Evolutionary conservation across 2,329 filamentous ascomycete species (phyloP), one percentile per base, ranked within the genome.

Genomic region (Cryphonectria japonica): DNA sequence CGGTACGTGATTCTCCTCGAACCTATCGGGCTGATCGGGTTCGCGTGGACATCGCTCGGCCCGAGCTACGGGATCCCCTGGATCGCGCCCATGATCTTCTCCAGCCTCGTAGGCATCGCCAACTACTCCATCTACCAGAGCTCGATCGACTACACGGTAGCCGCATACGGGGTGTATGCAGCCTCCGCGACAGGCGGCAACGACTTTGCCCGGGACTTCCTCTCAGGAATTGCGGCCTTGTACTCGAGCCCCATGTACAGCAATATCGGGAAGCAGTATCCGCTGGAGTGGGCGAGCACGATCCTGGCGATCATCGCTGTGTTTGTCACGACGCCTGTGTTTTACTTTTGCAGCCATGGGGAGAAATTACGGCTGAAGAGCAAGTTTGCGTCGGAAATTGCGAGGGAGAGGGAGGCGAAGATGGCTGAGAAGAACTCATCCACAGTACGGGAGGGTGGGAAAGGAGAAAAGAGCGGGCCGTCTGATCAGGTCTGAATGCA

Each of bases 81-180:
- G 89, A 88, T 90, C 46, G 86, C 82, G 0, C 85, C 87, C 0
- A 87, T 91, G 84, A 80, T 91, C 62, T 90, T 89, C 75, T 84
- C 86, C 2, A 80, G 83, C 7, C 80, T 90, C 50, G 87, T 92
- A 52, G 89, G 88, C 37, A 86, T 92, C 64, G 89, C 89, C 54
- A 92, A 92, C 75, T 87, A 85, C 71, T 80, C 82, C 22, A 90
- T 90, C 66, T 91, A 91, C 79, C 89, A 90, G 85, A 86, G 88
- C 9, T 90, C 88, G 2, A 90, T 92, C 74, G 89, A 91, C 76
- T 91, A 91, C 78, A 89, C 90, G 85, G 88, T 91, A 70, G 89
- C 87, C 68, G 88, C 89, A 2, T 92, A 92, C 75, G 90, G 89
- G 0, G 86, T 87, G 0, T 91, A 89, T 78, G 87, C 89, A 0